Evolutionary conservation across 768 basidiomycete species (phyloP).

Genomic region (Boletales sp.): DNA sequence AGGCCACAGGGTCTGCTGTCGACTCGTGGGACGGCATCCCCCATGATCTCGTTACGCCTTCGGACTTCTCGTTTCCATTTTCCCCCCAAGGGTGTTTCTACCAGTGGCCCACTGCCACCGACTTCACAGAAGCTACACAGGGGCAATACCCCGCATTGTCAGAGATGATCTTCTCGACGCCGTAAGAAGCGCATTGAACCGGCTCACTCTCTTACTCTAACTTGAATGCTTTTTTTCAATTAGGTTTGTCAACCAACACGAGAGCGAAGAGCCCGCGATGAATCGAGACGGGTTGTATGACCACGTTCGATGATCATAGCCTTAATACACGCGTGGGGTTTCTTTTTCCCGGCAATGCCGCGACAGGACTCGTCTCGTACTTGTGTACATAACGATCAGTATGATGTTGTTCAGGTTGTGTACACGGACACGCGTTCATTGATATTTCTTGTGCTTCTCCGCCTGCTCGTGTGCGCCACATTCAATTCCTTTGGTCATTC

Average conservation of each 20-base stretch:
- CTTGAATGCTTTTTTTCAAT: conserved; percentile 4
- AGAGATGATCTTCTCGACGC: background rate
- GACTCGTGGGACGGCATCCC: conserved; percentile 7
- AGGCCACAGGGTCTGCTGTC: background rate
- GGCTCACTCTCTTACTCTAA: background rate
- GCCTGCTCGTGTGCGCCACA: conserved; percentile 23
- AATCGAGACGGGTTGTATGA: conserved; percentile 5
- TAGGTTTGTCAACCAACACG: conserved; percentile 6
- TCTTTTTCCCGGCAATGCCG: background rate
- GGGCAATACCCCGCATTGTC: conserved; percentile 5
- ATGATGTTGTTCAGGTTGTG: background rate
- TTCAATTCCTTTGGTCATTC: conserved; percentile 16
- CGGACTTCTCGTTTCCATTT: background rate
- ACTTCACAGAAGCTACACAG: background rate
- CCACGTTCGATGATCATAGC: conserved; percentile 8
- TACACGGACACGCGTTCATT: conserved; percentile 5
- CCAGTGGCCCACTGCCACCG: background rate
- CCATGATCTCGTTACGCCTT: background rate
- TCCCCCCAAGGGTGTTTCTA: background rate
- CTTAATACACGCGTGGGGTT: background rate
- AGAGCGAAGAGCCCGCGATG: conserved; percentile 10
- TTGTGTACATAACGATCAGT: conserved; percentile 5
- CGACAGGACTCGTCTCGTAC: background rate
- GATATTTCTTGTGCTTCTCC: conserved; percentile 7
- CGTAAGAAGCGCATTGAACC: conserved; percentile 6